A percentile compares a stretch with the other conserved stretches of the same genome.
phyloP scores from a whole-genome alignment of 1,284 basidiomycete genomes.

The Tilletiopsis washingtonensis region DNA sequence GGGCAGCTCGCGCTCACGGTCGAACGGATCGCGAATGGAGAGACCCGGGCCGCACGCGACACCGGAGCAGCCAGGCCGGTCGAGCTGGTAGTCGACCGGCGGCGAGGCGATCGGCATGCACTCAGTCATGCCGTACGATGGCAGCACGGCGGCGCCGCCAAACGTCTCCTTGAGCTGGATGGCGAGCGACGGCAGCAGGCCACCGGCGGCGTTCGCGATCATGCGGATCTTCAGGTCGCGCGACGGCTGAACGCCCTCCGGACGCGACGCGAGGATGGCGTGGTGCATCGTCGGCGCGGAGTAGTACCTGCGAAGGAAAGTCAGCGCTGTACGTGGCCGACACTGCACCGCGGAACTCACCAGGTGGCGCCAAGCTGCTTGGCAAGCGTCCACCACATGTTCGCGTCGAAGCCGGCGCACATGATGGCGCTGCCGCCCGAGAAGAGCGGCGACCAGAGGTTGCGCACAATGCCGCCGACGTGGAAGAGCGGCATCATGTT shows the following conservation, averaged over 20 bases:
- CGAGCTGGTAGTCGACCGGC: conserved; percentile 44
- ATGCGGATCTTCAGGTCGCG: conserved; percentile 41
- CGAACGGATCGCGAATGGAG: conserved; percentile 44
- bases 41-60: conserved; percentile 45
- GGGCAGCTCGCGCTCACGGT: conserved; percentile 41
- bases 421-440: conserved; percentile 46
- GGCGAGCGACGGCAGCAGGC: conserved; percentile 44
- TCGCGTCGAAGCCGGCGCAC: conserved; percentile 46
- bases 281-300: conserved; percentile 48
- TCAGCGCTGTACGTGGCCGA: background rate
- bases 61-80: conserved; percentile 45
- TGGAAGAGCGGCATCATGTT: conserved; percentile 49
- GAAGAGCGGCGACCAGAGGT: conserved; percentile 44
- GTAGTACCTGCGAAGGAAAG: conserved; percentile 26
- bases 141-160: conserved; percentile 37
- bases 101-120: conserved; percentile 48
- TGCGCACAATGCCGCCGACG: conserved; percentile 46
- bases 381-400: conserved; percentile 44
- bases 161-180: conserved; percentile 46
- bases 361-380: conserved; percentile 45
- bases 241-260: conserved; percentile 32
- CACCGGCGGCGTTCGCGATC: conserved; percentile 47
- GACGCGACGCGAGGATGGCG: conserved; percentile 43
- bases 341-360: conserved; percentile 7
- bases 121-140: conserved; percentile 48